Base-by-base conservation (phyloP, 1,284 basidiomycete genomes). In the Porodaedalea pini region DNA sequence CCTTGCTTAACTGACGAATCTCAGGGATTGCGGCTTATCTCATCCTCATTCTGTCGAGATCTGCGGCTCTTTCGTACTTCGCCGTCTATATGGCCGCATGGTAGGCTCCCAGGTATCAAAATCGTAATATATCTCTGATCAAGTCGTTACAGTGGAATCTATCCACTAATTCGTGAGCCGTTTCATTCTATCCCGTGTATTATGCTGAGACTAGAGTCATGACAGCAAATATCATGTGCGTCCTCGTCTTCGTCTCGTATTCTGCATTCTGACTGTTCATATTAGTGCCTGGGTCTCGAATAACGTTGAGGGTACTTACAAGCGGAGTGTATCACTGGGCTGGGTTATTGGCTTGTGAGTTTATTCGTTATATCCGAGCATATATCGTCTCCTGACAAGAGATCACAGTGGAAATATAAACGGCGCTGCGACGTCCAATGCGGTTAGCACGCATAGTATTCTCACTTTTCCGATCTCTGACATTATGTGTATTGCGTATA, bases 271-370 rank as follows among this genome's bases (percentile, higher is more conserved):
- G 2, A 60, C 45, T 23, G 40, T 41, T 52, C 21, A 51, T 13
- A 10, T 6, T 56, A 83, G 81, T 61, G 83, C 86, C 4, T 88
- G 86, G 82, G 78, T 82, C 36, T 82, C 82, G 27, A 86, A 85
- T 63, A 88, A 87, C 64, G 78, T 86, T 17, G 86, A 89, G 71
- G 86, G 88, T 7, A 78, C 81, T 0, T 90, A 89, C 69, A 90
- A 89, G 64, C 82, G 88, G 21, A 85, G 84, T 62, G 86, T 88
- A 1, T 78, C 85, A 0, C 72, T 89, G 23, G 88, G 76, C 0
- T 84, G 87, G 83, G 78, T 82, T 3, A 86, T 88, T 55, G 78
- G 81, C 32, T 69, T 67, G 70, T 71, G 36, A 64, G 69, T 56
- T 36, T 39, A 7, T 15, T 37, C 31, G 8, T 34, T 57, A 45